Evolutionary conservation across 1,139 yeast species (phyloP), one percentile per base, ranked within the genome.

Genomic region (Saccharomycopsis hybrid): DNA sequence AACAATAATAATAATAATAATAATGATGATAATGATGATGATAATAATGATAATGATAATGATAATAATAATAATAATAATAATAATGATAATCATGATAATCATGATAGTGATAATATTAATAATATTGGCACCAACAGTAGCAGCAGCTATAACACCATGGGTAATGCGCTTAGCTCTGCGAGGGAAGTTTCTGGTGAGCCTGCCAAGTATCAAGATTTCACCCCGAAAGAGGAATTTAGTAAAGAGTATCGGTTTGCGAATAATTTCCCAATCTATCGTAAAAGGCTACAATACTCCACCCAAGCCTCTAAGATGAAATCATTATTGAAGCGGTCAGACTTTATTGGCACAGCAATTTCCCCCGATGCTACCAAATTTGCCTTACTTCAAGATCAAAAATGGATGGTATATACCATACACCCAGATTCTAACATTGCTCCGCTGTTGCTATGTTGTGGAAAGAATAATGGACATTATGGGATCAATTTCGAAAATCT

Each of bases 261-360:
- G 18, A 83, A 82, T 59, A 86, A 94, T 58, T 89, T 87, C 66
- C 97, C 97, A 1, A 77, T 81, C 52, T 86, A 85, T 62, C 71
- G 96, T 51, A 82, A 83, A 60, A 72, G 80, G 48, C 72, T 77
- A 40, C 79, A 82, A 38, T 82, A 76, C 62, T 74, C 76, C 27
- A 82, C 92, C 0, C 90, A 82, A 57, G 78, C 80, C 31, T 63
- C 74, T 35, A 73, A 71, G 52, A 68, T 79, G 48, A 69, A 67
- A 65, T 69, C 63, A 59, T 72, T 44, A 66, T 76, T 56, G 70
- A 74, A 54, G 43, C 73, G 74, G 67, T 73, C 75, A 58, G 80
- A 69, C 18, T 68, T 74, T 58, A 74, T 80, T 7, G 77, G 80
- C 43, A 78, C 84, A n/a, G 75, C 81, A 42, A 81, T 89, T 3